Conservation (phyloP, 805 yeast genomes). For the Candida sphagnicola region DNA sequence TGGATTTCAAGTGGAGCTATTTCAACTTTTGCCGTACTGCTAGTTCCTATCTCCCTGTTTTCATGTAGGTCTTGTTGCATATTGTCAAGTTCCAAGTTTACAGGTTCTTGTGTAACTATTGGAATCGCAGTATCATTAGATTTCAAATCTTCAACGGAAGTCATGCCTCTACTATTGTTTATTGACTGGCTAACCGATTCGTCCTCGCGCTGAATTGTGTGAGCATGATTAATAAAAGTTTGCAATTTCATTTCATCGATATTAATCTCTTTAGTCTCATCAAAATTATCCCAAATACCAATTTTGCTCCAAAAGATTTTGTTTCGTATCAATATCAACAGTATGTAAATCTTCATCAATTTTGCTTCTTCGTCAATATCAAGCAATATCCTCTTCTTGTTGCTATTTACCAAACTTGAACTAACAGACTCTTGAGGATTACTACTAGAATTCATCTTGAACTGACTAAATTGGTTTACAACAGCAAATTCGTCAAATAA, state of each 20-base stretch:
- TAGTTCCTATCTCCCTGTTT: too few relatives aligned
- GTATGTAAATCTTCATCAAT: conserved; percentile 49
- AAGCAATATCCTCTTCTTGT: conserved; percentile 7
- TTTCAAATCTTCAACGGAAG: too few relatives aligned
- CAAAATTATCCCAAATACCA: conserved; percentile 68
- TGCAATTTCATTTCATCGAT: conserved; percentile 21
- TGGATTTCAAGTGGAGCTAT: too few relatives aligned
- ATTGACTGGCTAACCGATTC: neutral
- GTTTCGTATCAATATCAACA: conserved; percentile 51
- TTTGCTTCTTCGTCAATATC: conserved; percentile 28
- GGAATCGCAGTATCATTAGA: neutral
- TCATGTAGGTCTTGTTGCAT: neutral
- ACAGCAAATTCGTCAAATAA: conserved; percentile 21
- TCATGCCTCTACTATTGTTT: neutral
- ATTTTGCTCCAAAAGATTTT: conserved; percentile 80
- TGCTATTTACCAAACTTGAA: conserved; percentile 6
- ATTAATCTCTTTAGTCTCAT: conserved; percentile 26
- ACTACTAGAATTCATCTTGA: conserved; percentile 18
- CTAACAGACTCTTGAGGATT: conserved; percentile 1
- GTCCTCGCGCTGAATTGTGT: neutral
- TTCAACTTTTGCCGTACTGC: too few relatives aligned
- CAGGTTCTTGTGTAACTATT: neutral
- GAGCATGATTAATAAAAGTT: conserved; percentile 11
- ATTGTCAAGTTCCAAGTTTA: neutral
- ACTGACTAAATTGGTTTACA: conserved; percentile 18